Base-by-base conservation (phyloP, 2,329 filamentous ascomycete species). In the Aspergillus quadrilineatus region DNA sequence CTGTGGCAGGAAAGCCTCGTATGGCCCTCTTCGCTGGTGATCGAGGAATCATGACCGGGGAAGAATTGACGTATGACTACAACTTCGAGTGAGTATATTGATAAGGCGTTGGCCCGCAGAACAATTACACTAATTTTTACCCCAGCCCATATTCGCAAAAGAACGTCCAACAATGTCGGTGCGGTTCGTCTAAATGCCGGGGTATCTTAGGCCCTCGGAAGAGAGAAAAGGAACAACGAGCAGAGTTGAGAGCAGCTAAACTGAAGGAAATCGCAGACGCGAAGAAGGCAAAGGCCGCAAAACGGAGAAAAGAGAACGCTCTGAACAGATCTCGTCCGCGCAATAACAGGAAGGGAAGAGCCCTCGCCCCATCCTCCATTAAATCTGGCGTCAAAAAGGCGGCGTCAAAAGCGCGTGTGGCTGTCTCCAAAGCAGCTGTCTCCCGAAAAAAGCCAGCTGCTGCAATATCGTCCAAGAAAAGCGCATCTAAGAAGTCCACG, bases 21-120 rank as follows among this genome's bases (percentile, higher is more conserved):
- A 97, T 99, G 91, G 94, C 92, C 14, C 84, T 99, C 1, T 99
- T 99, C 71, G 94, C 94, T 10, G 93, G 93, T 32, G 89, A 95
- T 65, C 81, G 82, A 47, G 91, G 91, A 12, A 93, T 99, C 70
- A 89, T 89, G 86, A 96, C 92, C 9, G 94, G 94, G 26, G 92
- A 97, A 61, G 94, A 99, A 75, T 80, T 99, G 59, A 97, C 92
- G 0, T 99, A 99, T 72, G 94, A 99, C 79, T 89, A 89, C 72
- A 89, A 89, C 64, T 89, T 89, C 62, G 84, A 88, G 82, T 85
- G 70, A 71, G 80, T 73, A 49, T 5, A 15, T 6, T 43, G 36
- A 14, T 30, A 12, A 10, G 14, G 9, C 1, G 6, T 26, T 15
- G 10, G 14, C 34, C 4, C 45, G n/a, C 9, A 36, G 6, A 7